Evolutionary conservation across 2,329 filamentous ascomycete genomes (phyloP).

Genomic region (Didymella pinodella): DNA sequence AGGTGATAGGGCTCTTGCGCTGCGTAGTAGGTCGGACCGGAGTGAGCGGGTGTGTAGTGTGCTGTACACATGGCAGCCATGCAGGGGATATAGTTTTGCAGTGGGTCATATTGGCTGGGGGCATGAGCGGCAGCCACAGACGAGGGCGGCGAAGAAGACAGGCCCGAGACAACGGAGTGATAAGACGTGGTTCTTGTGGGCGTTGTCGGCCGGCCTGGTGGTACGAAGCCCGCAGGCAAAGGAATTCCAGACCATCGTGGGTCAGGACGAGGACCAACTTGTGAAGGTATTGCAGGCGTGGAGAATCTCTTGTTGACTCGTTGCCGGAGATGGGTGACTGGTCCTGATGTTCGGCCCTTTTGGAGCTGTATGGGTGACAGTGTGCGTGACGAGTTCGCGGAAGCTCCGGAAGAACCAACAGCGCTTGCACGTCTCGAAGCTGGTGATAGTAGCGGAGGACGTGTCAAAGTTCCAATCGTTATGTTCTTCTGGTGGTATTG

Average conservation of each 20-base stretch:
- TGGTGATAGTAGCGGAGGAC: slow-evolving; percentile 12
- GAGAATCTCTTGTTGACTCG: slow-evolving; percentile 28
- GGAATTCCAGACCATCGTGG: slow-evolving; percentile 28
- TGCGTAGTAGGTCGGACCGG: slow-evolving; percentile 41
- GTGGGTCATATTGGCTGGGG: slow-evolving; percentile 39
- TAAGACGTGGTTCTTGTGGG: slow-evolving; percentile 30
- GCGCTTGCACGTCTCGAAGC: slow-evolving; percentile 12
- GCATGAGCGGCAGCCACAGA: slow-evolving; percentile 19
- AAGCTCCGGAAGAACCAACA: neutral
- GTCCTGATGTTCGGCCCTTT: slow-evolving; percentile 11
- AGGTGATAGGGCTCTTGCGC: slow-evolving; percentile 41
- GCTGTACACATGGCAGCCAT: slow-evolving; percentile 32
- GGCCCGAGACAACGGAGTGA: slow-evolving; percentile 27
- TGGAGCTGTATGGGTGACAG: slow-evolving; percentile 19
- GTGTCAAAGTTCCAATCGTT: slow-evolving; percentile 9
- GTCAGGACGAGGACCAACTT: slow-evolving; percentile 22
- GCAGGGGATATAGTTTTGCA: slow-evolving; percentile 45
- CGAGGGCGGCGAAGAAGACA: slow-evolving; percentile 32
- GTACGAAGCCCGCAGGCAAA: slow-evolving; percentile 27
- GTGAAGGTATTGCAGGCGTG: slow-evolving; percentile 18
- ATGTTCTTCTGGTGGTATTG: slow-evolving; percentile 18
- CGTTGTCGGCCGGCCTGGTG: slow-evolving; percentile 18
- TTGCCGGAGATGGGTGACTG: slow-evolving; percentile 15
- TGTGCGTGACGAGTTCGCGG: neutral
- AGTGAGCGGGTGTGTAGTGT: slow-evolving; percentile 35